Evolutionary conservation across 2,329 filamentous ascomycete species (phyloP).

Genomic region (Colletotrichum gloeosporioides): DNA sequence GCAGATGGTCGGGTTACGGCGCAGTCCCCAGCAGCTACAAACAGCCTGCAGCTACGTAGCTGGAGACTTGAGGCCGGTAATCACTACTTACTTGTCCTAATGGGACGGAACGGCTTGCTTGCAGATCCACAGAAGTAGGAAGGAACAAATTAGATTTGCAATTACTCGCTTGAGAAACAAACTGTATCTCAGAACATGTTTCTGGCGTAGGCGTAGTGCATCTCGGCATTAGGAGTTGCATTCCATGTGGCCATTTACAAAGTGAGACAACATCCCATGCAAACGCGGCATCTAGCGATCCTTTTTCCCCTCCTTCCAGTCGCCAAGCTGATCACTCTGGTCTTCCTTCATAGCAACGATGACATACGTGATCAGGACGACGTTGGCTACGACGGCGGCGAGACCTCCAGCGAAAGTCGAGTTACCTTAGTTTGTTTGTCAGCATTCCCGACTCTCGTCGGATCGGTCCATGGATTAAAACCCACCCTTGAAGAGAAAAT

Average conservation of each 20-base stretch:
- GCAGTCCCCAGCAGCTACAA: neutral
- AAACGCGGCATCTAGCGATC: slow-evolving; percentile 37
- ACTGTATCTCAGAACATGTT: neutral
- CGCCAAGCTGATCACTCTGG: slow-evolving; percentile 46
- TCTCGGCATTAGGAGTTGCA: neutral
- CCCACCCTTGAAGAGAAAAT: slow-evolving; percentile 78
- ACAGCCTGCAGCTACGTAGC: neutral
- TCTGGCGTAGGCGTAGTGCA: neutral
- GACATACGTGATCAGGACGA: slow-evolving; percentile 89
- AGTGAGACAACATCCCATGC: neutral
- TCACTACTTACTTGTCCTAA: neutral
- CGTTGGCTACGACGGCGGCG: slow-evolving; percentile 89
- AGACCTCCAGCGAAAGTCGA: slow-evolving; percentile 84
- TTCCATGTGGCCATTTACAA: neutral
- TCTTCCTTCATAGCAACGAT: slow-evolving; percentile 93
- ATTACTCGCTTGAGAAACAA: neutral
- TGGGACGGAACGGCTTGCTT: neutral
- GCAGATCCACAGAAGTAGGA: neutral
- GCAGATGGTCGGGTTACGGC: neutral
- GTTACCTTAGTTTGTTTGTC: slow-evolving; percentile 67
- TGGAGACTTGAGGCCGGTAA: neutral
- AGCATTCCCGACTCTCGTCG: neutral
- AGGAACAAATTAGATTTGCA: neutral
- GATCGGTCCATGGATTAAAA: neutral
- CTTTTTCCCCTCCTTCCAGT: slow-evolving; percentile 57